Evolutionary conservation across 2,329 filamentous ascomycete genomes (phyloP).

Genomic region (Ophiostoma ips): DNA sequence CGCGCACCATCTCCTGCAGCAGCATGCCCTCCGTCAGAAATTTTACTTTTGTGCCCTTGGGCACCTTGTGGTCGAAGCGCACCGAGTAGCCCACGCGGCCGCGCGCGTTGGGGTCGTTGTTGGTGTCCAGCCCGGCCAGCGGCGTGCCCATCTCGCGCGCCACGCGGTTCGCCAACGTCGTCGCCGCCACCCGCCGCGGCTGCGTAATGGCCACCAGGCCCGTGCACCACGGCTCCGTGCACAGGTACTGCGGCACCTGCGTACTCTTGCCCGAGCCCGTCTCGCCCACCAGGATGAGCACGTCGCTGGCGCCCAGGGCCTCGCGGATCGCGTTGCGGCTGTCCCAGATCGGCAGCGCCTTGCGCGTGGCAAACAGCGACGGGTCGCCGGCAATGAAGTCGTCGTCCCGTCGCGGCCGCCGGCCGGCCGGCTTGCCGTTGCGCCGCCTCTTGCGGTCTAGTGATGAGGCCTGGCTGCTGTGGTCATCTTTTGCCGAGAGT

Average conservation of each 20-base stretch:
- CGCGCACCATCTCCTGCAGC: slow-evolving; percentile 79
- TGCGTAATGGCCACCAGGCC: slow-evolving; percentile 89
- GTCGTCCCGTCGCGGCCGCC: background rate
- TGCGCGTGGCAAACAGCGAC: slow-evolving; percentile 32
- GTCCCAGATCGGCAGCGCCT: slow-evolving; percentile 67
- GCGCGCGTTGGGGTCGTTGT: slow-evolving; percentile 15
- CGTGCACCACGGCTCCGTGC: slow-evolving; percentile 69
- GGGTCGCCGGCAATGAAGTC: slow-evolving; percentile 7
- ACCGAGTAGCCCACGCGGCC: slow-evolving; percentile 82
- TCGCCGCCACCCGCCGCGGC: slow-evolving; percentile 84
- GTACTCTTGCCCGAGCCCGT: slow-evolving; percentile 96
- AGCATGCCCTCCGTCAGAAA: slow-evolving; percentile 95
- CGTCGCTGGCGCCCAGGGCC: slow-evolving; percentile 33
- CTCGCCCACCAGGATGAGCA: slow-evolving; percentile 79
- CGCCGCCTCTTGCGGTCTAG: slow-evolving; percentile 3
- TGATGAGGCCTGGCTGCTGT: no score
- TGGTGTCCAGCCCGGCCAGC: slow-evolving; percentile 19
- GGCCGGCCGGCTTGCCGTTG: background rate
- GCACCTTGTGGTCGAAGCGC: slow-evolving; percentile 77
- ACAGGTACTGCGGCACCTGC: slow-evolving; percentile 84
- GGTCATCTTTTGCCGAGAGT: background rate
- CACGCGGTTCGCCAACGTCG: slow-evolving; percentile 76
- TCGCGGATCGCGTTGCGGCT: slow-evolving; percentile 56
- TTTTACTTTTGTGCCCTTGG: slow-evolving; percentile 75
- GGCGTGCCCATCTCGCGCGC: slow-evolving; percentile 57